Evolutionary conservation across 495 filamentous ascomycete species (phyloP), one percentile per base, ranked within the genome.

Genomic region (Hypoxylon fragiforme): DNA sequence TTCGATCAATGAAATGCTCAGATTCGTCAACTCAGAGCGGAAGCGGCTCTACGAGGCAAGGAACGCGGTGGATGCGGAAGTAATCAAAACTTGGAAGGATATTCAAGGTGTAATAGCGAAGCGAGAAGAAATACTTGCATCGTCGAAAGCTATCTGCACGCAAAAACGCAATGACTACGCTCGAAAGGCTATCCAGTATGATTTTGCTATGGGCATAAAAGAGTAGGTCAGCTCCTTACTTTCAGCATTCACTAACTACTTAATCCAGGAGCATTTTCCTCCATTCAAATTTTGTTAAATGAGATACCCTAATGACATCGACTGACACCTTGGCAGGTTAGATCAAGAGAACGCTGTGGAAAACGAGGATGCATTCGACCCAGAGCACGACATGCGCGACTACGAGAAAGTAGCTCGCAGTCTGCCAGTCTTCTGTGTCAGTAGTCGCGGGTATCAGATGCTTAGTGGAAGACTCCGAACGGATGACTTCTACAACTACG

Each of bases 371-470:
- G 58, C 46, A 24, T 70, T 70, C 22, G 44, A 72, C 36, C 79
- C 79, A 0, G 76, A 81, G 1, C 55, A 70, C 18, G 81, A 84
- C 18, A 24, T 71, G 18, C 67, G 82, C 7, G 81, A 88, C 56
- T 88, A 88, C 35, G 74, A 82, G 2, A 70, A 80, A 31, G 73
- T 87, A 9, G 82, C 84, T 0, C 69, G 66, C 4, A 71, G 68
- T 3, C 69, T 88, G 4, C 80, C 81, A 0, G 82, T 88, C 1
- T 89, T 87, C 58, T 87, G 84, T 52, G 81, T 85, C 7, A 81
- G 77, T 39, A 79, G 77, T 37, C 68, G 79, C 18, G 84, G 77
- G 0, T 88, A 85, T 41, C 82, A 86, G 51, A 81, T 83, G 39
- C 63, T 88, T 11, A 70, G 69, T 30, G 82, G 81, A 12, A 77